Conservation (phyloP, 1,284 basidiomycete genomes). For the Rhodofomes roseus region DNA sequence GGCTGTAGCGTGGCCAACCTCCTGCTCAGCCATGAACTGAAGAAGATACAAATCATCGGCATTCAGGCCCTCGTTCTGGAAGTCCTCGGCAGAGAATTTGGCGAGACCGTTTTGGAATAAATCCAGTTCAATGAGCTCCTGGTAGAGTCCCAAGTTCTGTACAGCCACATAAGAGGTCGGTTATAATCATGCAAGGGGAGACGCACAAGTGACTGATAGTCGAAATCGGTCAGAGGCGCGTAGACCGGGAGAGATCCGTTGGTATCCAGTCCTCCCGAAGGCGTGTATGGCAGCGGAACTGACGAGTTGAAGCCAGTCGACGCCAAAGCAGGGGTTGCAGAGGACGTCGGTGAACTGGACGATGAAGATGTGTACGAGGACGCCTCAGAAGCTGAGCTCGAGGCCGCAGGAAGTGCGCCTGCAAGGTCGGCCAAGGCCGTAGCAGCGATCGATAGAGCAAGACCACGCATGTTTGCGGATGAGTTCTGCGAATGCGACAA, state of each 20-base stretch:
- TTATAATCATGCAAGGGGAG: background rate
- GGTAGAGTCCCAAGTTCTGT: conserved; percentile 53
- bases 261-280: conserved; percentile 39
- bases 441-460: background rate
- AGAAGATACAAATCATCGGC: conserved; percentile 52
- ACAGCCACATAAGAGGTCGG: background rate
- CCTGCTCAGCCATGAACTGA: conserved; percentile 57
- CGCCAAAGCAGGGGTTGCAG: background rate
- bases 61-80: conserved; percentile 51
- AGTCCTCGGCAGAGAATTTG: conserved; percentile 51
- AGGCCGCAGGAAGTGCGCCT: background rate
- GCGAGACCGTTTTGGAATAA: conserved; percentile 60
- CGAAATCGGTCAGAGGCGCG: conserved; percentile 50
- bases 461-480: background rate
- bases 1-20: conserved; percentile 49
- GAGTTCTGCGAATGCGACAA: background rate
- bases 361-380: background rate
- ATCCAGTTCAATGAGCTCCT: conserved; percentile 62
- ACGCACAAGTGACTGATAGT: conserved; percentile 54
- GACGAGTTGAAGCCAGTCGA: conserved; percentile 1
- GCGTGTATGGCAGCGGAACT: conserved; percentile 23
- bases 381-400: background rate
- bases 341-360: background rate
- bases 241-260: conserved; percentile 44
- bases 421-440: background rate